These are phyloP conservation scores for Suhomyces maxii DNA, from an alignment of 1,139 yeast genomes.

Conservation along the genomic window DNA sequence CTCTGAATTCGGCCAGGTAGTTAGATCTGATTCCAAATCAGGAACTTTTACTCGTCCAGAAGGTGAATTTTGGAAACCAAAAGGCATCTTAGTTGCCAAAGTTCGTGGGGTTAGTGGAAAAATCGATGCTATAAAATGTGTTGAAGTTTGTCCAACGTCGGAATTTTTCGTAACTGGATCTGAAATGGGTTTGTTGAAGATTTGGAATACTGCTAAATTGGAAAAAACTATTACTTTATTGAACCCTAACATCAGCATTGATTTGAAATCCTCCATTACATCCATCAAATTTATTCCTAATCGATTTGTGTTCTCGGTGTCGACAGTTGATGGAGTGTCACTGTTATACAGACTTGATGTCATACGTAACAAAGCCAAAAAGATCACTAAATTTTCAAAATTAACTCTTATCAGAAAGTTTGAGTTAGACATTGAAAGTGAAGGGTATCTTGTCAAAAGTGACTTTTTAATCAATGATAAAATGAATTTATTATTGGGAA, in stretches of 20 bases:
- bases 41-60: not conserved
- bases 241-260: slow-evolving; percentile 49
- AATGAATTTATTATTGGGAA: slow-evolving; percentile 37
- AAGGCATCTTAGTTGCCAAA: slow-evolving; percentile 60
- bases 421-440: slow-evolving; percentile 29
- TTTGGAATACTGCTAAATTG: slow-evolving; percentile 76
- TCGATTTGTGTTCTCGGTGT: slow-evolving; percentile 66
- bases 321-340: slow-evolving; percentile 65
- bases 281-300: slow-evolving; percentile 55
- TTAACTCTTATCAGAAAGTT: slow-evolving; percentile 48
- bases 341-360: slow-evolving; percentile 59
- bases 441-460: slow-evolving; percentile 47
- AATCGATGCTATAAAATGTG: slow-evolving; percentile 48
- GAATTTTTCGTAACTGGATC: slow-evolving; percentile 78
- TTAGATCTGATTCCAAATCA: slow-evolving; percentile 13
- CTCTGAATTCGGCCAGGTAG: slow-evolving; percentile 61
- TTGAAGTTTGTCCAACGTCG: slow-evolving; percentile 61
- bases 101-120: slow-evolving; percentile 26
- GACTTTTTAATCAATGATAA: slow-evolving; percentile 31
- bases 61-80: slow-evolving; percentile 27
- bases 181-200: slow-evolving; percentile 63
- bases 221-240: slow-evolving; percentile 65
- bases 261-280: slow-evolving; percentile 49
- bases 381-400: slow-evolving; percentile 32
- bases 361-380: slow-evolving; percentile 34